These are phyloP conservation scores for Alternaria incomplexa DNA, from an alignment of 2,329 filamentous ascomycete genomes.

Conservation along the genomic window DNA sequence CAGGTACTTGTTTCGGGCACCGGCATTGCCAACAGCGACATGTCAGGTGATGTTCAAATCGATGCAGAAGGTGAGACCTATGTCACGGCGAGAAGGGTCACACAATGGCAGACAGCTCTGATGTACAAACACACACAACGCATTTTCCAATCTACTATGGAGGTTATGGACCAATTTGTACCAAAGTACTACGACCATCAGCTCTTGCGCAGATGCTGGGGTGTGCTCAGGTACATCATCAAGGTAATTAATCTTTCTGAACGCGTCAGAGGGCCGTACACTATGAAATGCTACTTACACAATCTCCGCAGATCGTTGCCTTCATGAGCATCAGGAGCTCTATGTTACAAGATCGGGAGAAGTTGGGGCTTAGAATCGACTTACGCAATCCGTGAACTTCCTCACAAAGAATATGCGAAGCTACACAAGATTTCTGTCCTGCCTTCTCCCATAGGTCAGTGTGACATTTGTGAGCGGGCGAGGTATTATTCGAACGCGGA, in stretches of 20 bases:
- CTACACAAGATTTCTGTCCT: not conserved
- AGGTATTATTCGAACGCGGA: not conserved
- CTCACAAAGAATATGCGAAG: not conserved
- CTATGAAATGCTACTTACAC: not conserved
- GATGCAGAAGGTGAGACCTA: not conserved
- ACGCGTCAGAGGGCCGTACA: too few species aligned
- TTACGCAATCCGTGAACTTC: not conserved
- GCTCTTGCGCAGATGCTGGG: not conserved
- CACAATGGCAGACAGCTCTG: not conserved
- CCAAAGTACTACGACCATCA: not conserved
- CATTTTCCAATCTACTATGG: not conserved
- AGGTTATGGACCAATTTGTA: not conserved
- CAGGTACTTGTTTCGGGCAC: not conserved
- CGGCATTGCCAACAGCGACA: not conserved
- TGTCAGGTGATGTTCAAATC: not conserved
- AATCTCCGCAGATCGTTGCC: not conserved
- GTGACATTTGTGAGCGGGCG: not conserved
- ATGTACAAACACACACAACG: not conserved
- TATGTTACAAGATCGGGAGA: too few species aligned
- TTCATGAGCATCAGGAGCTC: not conserved
- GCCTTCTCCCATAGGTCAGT: not conserved
- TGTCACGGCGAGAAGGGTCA: not conserved
- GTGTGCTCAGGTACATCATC: not conserved
- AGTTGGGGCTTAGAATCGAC: too few species aligned
- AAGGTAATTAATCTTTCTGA: not conserved